Conservation (phyloP, 805 yeast species). For the Maudiozyma turicensis region DNA sequence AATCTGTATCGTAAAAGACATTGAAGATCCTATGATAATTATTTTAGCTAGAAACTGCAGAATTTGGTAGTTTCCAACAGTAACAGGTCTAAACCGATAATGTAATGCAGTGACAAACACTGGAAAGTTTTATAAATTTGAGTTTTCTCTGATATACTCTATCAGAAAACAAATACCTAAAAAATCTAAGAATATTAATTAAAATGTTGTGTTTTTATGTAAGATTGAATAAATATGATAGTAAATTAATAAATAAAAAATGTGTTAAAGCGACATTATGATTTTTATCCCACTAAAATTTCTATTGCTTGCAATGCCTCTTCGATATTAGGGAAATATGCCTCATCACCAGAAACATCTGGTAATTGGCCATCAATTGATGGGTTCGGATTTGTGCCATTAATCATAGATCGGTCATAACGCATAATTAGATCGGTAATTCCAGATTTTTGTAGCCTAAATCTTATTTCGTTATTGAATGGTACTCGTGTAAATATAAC, state of each 20-base stretch:
- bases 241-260: not conserved
- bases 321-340: conserved; percentile 10
- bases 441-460: conserved; percentile 47
- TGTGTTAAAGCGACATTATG: not conserved
- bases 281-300: not conserved
- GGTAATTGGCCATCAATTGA: too few species aligned
- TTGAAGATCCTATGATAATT: too few species aligned
- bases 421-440: conserved; percentile 24
- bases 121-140: too few species aligned
- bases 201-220: too few species aligned
- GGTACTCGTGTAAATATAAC: conserved; percentile 59
- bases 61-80: too few species aligned
- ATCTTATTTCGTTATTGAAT: conserved; percentile 35
- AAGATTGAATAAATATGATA: not conserved
- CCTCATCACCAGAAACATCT: not conserved
- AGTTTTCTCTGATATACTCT: too few species aligned
- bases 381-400: not conserved
- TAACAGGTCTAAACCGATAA: too few species aligned
- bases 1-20: too few species aligned
- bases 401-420: not conserved
- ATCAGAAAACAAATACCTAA: too few species aligned
- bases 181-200: too few species aligned
- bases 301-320: conserved; percentile 10
- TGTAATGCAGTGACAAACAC: too few species aligned
- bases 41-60: too few species aligned